Conservation (phyloP, 768 basidiomycete species). For the Hortiboletus flavorubellus region DNA sequence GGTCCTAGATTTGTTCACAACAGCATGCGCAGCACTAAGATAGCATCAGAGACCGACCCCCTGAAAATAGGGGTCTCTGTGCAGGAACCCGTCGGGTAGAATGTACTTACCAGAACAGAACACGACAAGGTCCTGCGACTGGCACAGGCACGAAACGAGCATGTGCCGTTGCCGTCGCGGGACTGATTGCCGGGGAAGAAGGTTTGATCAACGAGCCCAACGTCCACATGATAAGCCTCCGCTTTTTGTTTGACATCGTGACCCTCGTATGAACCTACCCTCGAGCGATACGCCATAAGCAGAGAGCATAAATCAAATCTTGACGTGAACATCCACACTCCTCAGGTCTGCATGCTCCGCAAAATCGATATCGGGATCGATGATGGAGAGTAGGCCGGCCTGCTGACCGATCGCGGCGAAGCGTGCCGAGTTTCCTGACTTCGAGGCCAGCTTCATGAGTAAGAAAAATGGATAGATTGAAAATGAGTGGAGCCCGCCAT, state of each 20-base stretch:
- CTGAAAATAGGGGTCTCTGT: slow-evolving; percentile 20
- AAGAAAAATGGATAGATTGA: slow-evolving; percentile 40
- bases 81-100: background rate
- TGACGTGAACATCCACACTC: slow-evolving; percentile 45
- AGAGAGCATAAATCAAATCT: slow-evolving; percentile 44
- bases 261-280: slow-evolving; percentile 29
- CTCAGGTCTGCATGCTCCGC: slow-evolving; percentile 43
- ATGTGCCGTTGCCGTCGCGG: slow-evolving; percentile 44
- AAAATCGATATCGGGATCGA: slow-evolving; percentile 53
- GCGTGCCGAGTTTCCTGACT: slow-evolving; percentile 43
- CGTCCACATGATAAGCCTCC: background rate
- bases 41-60: slow-evolving; percentile 39
- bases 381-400: slow-evolving; percentile 49
- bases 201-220: slow-evolving; percentile 46
- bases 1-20: slow-evolving; percentile 31
- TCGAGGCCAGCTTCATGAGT: slow-evolving; percentile 39
- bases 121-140: slow-evolving; percentile 41
- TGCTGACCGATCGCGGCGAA: slow-evolving; percentile 51
- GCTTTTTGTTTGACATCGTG: background rate
- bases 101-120: slow-evolving; percentile 44
- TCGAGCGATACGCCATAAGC: slow-evolving; percentile 47
- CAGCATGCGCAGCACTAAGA: slow-evolving; percentile 39
- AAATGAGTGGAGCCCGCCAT: slow-evolving; percentile 49
- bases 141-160: slow-evolving; percentile 44
- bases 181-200: slow-evolving; percentile 33